Percentiles rank a stretch among this genome's conserved stretches.
These are phyloP conservation scores for Fusarium keratoplasticum DNA, from an alignment of 2,329 filamentous ascomycete species.

Conservation along the genomic window DNA sequence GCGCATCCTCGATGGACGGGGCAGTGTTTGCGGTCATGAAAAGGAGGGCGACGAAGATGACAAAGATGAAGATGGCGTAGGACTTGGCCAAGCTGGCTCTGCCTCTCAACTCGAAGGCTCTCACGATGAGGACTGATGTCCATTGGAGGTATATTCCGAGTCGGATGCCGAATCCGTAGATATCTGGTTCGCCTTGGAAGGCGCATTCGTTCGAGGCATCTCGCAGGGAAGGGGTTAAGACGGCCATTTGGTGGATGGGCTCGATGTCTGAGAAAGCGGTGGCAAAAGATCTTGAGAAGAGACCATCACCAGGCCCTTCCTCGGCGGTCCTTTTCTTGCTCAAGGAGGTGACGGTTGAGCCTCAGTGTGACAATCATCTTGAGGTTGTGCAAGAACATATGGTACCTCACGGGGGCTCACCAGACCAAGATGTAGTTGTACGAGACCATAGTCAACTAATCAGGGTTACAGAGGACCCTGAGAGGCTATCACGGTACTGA, in stretches of 20 bases:
- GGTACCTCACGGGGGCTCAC: not conserved
- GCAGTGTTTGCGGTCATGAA: not conserved
- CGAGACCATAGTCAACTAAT: not conserved
- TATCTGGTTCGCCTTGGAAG: not conserved
- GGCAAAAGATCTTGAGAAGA: not conserved
- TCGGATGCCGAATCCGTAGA: not conserved
- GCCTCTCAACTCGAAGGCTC: not conserved
- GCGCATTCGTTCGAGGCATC: not conserved
- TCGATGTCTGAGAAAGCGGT: not conserved
- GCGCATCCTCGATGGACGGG: not conserved
- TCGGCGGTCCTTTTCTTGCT: not conserved
- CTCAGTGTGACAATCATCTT: not conserved
- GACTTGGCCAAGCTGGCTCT: not conserved
- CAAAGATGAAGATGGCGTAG: not conserved
- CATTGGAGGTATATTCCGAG: not conserved
- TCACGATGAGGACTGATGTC: not conserved
- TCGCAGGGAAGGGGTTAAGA: not conserved
- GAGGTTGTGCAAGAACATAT: not conserved
- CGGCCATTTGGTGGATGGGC: not conserved
- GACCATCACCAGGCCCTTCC: not conserved
- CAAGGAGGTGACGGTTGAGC: not conserved
- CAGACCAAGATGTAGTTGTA: not conserved
- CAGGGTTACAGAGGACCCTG: not conserved
- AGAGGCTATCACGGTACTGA: not conserved
- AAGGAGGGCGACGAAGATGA: not conserved